These are phyloP conservation scores for Pseudozyma tsukubaensis DNA, from an alignment of 1,284 basidiomycete species.

Conservation along the genomic window DNA sequence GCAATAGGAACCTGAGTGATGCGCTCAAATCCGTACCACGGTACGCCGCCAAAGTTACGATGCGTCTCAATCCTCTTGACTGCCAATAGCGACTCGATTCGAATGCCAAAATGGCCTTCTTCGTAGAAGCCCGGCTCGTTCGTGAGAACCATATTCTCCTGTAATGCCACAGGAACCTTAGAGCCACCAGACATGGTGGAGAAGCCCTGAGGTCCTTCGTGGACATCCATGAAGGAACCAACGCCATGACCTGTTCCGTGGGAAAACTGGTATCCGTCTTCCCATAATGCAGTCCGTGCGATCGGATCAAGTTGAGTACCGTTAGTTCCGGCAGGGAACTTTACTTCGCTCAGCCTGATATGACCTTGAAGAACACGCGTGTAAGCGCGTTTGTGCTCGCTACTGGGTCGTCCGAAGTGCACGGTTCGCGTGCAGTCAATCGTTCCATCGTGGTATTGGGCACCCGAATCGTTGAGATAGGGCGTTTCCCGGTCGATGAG, in stretches of 20 bases:
- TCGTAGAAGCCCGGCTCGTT: conserved; percentile 67
- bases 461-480: conserved; percentile 64
- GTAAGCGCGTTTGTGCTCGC: conserved; percentile 63
- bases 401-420: conserved; percentile 62
- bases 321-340: conserved; percentile 62
- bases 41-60: conserved; percentile 52
- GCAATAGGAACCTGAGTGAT: conserved; percentile 68
- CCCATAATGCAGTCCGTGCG: conserved; percentile 59
- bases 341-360: conserved; percentile 51
- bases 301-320: conserved; percentile 60
- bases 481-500: conserved; percentile 61
- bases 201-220: conserved; percentile 64
- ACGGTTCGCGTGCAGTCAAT: conserved; percentile 66
- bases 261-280: conserved; percentile 58
- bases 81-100: conserved; percentile 60
- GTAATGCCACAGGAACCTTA: conserved; percentile 43
- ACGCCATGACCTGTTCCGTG: conserved; percentile 66
- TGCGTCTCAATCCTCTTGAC: conserved; percentile 53
- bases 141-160: conserved; percentile 58
- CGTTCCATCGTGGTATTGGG: conserved; percentile 65
- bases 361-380: conserved; percentile 65
- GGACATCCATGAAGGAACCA: conserved; percentile 61
- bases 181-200: conserved; percentile 55
- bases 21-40: conserved; percentile 69
- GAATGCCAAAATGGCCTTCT: conserved; percentile 63